Conservation (phyloP, 805 yeast species). For the Candida nitratophila region DNA sequence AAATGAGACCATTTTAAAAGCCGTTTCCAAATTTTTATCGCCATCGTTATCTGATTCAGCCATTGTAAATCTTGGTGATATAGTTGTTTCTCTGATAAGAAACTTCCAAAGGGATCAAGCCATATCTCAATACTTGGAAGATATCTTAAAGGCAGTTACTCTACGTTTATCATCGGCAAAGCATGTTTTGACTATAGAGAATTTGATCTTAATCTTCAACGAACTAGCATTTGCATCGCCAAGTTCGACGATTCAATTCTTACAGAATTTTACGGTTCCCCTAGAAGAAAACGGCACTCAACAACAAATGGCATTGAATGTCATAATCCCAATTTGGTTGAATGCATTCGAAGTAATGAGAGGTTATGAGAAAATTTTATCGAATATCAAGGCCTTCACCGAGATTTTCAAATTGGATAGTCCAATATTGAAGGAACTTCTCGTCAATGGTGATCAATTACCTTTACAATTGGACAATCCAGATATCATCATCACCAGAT, state of each 20-base stretch:
- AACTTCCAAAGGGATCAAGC: conserved; percentile 27
- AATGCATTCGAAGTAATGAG: conserved; percentile 72
- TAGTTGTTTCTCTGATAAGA: conserved; percentile 21
- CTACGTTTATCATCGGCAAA: conserved; percentile 57
- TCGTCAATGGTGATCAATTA: conserved; percentile 73
- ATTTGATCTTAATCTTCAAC: conserved; percentile 69
- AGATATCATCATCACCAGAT: conserved; percentile 74
- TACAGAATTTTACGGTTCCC: conserved; percentile 32
- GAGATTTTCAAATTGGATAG: conserved; percentile 58
- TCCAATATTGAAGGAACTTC: conserved; percentile 37
- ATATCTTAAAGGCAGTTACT: conserved; percentile 70
- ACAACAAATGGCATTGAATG: conserved; percentile 36
- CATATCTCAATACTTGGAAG: conserved; percentile 37
- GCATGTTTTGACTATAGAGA: conserved; percentile 69
- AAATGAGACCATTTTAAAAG: conserved; percentile 48
- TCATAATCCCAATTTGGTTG: conserved; percentile 75
- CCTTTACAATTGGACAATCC: conserved; percentile 43
- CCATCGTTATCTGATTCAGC: conserved; percentile 75
- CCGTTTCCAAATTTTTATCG: conserved; percentile 62
- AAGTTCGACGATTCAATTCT: conserved; percentile 52
- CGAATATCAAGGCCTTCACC: conserved; percentile 63
- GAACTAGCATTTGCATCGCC: conserved; percentile 60
- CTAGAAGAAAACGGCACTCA: conserved; percentile 13
- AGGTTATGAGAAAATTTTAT: conserved; percentile 67
- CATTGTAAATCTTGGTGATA: conserved; percentile 67